Evolutionary conservation across 345 rosid genomes (phyloP), one percentile per base, ranked within the genome.

Genomic region (Mallotus nudiflorus): DNA sequence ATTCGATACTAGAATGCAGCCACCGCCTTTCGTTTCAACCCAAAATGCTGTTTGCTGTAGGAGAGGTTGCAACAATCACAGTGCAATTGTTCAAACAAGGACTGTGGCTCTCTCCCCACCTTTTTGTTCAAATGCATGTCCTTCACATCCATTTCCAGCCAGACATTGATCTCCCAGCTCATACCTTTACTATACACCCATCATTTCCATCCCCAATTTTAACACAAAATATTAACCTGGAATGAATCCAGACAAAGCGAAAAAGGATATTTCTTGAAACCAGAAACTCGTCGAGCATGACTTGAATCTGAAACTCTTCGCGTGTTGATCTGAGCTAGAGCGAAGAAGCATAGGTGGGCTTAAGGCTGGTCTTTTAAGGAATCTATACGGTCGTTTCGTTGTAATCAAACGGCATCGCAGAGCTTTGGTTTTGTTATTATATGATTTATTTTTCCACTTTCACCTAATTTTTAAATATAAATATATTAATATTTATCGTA

Each of bases 1-100:
- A 81, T 73, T 86, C 90, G 79, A 88, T 80, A 39, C 68, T 87
- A 88, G 86, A 92, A 90, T 62, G 82, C 81, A 86, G 72, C 89
- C 91, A 92, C 80, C 75, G 92, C 96, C 92, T 92, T 92, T 87
- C 73, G 2, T 20, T 82, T 82, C 78, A 84, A 80, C 87, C 90
- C 97, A 88, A 72, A 73, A 5, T 22, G 29, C 7, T 9, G 13
- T 66, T 85, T 77, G 46, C 6, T 88, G 73, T 87, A 42, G 93
- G 89, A 89, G 92, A 92, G 89, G 80, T 85, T 90, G 93, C 96
- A 92, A 80, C 61, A 76, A 94, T 80, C 91, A 20, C 88, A 71
- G 31, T 81, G 85, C 84, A 66, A 77, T 72, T 20, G 61, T 89
- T 88, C 70, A 29, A 44, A 75, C 89, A 84, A 78, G 83, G 85